Evolutionary conservation across 2,329 filamentous ascomycete genomes (phyloP).

Genomic region (Fusarium concolor): DNA sequence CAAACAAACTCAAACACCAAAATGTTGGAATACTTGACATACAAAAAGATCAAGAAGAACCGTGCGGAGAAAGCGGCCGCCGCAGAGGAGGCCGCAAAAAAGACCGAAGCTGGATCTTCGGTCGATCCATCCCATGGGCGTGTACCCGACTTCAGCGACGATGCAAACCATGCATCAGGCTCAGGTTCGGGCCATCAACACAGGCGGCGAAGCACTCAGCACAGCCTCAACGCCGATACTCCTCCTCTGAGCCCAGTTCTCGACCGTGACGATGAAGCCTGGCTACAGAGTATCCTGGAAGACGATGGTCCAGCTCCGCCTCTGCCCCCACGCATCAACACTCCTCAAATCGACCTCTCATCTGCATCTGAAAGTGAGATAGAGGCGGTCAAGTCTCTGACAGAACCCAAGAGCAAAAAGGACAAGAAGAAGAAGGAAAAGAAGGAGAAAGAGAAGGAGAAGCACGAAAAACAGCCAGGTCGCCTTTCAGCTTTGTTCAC

Average conservation of each 20-base stretch:
- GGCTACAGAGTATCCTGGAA: conserved; percentile 65
- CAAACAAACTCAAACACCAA: conserved; percentile 11
- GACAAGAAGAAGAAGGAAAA: conserved; percentile 49
- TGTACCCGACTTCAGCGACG: conserved; percentile 29
- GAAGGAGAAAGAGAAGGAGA: conserved; percentile 44
- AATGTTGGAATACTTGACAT: conserved; percentile 73
- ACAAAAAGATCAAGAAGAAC: conserved; percentile 72
- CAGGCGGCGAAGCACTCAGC: conserved; percentile 33
- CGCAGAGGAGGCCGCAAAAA: conserved; percentile 39
- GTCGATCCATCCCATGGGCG: conserved; percentile 25
- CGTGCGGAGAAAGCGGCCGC: conserved; percentile 60
- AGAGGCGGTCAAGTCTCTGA: conserved; percentile 46
- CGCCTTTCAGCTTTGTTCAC: conserved; percentile 53
- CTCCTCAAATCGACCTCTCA: conserved; percentile 59
- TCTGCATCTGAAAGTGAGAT: conserved; percentile 36
- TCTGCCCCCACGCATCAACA: conserved; percentile 65
- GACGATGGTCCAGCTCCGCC: conserved; percentile 62
- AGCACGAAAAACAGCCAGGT: conserved; percentile 50
- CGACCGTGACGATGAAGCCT: conserved; percentile 67
- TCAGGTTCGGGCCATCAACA: conserved; percentile 7
- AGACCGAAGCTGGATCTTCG: conserved; percentile 25
- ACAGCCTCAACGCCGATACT: conserved; percentile 45
- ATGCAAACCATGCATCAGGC: conserved; percentile 20
- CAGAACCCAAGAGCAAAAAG: conserved; percentile 49
- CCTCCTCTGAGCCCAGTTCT: conserved; percentile 59